Evolutionary conservation across 208 protist species (phyloP), one percentile per base, ranked within the genome.

Genomic region (Porcisia hertigi): DNA sequence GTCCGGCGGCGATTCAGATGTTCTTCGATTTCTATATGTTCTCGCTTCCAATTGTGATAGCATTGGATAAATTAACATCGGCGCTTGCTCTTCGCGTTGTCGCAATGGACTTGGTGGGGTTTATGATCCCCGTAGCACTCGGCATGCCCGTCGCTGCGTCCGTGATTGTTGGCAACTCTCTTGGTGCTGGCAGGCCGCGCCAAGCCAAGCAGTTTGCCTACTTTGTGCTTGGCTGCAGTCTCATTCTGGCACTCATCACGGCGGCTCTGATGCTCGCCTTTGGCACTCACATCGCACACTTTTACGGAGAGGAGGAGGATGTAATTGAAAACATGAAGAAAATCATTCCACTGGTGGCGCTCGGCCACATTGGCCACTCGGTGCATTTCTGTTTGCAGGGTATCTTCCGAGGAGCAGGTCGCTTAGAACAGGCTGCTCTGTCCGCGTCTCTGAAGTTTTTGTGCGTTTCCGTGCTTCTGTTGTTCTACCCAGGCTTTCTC

Each of bases 11-110:
- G 5, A 59, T 95, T 16, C 80, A 83, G 23, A 87, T 87, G 16
- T 93, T 88, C 70, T 79, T 88, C 47, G 91, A 95, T 77, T 95
- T 88, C 87, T 95, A 88, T 86, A 85, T 86, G 12, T 95, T 95
- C 69, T 85, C 93, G 73, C 75, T 93, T 20, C 85, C 91, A 60
- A 85, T 81, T 9, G 80, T 90, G 16, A 85, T 95, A 16, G 87
- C 88, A 1, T 65, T 79, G 8, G 39, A 57, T 7, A 89, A 93
- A 53, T 89, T 81, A 9, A 60, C 84, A 14, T 34, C 77, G 20
- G 83, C 88, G 14, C 71, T 94, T 43, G 87, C 86, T 16, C 76
- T 92, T 62, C 77, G 89, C 80, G 85, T 85, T 64, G 84, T 94
- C 5, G 70, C 72, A 11, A 92, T 94, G 86, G 94, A 86, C 74